phyloP scores from a whole-genome alignment of 1,139 yeast species.

The Sugiyamaella xylanicola region DNA sequence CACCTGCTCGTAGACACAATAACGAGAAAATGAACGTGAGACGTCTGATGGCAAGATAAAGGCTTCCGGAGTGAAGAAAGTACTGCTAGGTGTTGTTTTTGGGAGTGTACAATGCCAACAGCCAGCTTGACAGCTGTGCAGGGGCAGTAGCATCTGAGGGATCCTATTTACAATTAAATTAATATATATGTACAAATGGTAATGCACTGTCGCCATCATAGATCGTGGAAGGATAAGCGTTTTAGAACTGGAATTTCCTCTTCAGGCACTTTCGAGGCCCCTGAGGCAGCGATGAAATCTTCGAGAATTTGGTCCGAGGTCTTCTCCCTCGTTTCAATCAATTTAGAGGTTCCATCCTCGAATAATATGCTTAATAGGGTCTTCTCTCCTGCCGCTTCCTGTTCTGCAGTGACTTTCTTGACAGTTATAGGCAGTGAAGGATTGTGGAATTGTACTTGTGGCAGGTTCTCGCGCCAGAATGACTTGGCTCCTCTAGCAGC shows the following conservation, averaged over 20 bases:
- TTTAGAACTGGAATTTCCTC: slow-evolving; percentile 34
- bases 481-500: slow-evolving; percentile 41
- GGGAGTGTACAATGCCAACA: no score
- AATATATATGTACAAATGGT: background rate
- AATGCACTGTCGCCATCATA: no score
- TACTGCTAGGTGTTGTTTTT: no score
- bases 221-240: slow-evolving; percentile 3
- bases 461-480: slow-evolving; percentile 75
- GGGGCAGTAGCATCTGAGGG: no score
- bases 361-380: slow-evolving; percentile 25
- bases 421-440: slow-evolving; percentile 67
- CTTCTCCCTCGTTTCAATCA: slow-evolving; percentile 46
- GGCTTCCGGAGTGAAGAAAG: no score
- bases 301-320: slow-evolving; percentile 46
- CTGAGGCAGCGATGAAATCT: slow-evolving; percentile 43
- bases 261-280: slow-evolving; percentile 43
- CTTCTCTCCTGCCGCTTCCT: slow-evolving; percentile 24
- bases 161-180: background rate
- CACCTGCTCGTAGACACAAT: no score
- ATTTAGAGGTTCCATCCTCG: slow-evolving; percentile 42
- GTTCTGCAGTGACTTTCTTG: slow-evolving; percentile 27
- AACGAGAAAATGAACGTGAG: no score
- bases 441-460: slow-evolving; percentile 80
- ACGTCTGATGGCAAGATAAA: no score
- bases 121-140: no score